Evolutionary conservation across 2,329 filamentous ascomycete genomes (phyloP), one percentile per base, ranked within the genome.

Genomic region (Colletotrichum paranaense): DNA sequence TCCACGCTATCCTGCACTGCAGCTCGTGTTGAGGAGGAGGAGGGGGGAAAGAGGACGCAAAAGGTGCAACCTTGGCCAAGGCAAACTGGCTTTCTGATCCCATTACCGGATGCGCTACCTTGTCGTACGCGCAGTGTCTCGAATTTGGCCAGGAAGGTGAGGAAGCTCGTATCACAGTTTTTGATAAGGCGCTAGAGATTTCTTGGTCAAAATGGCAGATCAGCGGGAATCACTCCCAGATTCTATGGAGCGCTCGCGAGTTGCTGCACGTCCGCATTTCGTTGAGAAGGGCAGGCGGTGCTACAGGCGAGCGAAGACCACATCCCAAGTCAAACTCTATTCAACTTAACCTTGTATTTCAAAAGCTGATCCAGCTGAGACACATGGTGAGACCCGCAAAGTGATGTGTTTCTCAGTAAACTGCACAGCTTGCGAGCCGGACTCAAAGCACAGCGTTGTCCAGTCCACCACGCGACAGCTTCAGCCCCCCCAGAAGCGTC

Each of bases 21-120:
- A 70, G 32, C 67, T 70, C 70, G 60, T 73, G 56, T 73, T 42
- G 46, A 26, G 35, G 26, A n/a, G 42, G 16, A 7, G 42, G 9
- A 19, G 42, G 19, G 42, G 42, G 42, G 42, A 19, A n/a, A 49
- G 26, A 35, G 24, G n/a, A 32, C 22, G 8, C 46, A 42, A 56
- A 32, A 49, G 32, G 22, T 19, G 3, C 12, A 35, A 32, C 28
- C 71, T 69, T 60, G 69, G 65, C 42, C 56, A 24, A 46, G 22
- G 66, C 66, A 55, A 24, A 42, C 16, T 42, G 38, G 38, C 38
- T 35, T n/a, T 14, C 26, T 52, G 16, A 19, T 42, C 14, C 46
- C 6, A 26, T 49, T 46, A 19, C 22, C 22, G 52, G 26, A 16
- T 30, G n/a, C 16, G 16, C 24, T 56, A 28, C 22, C 22, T 19